phyloP scores from a whole-genome alignment of 1,284 basidiomycete species.

The Tylopilus orsonianus region DNA sequence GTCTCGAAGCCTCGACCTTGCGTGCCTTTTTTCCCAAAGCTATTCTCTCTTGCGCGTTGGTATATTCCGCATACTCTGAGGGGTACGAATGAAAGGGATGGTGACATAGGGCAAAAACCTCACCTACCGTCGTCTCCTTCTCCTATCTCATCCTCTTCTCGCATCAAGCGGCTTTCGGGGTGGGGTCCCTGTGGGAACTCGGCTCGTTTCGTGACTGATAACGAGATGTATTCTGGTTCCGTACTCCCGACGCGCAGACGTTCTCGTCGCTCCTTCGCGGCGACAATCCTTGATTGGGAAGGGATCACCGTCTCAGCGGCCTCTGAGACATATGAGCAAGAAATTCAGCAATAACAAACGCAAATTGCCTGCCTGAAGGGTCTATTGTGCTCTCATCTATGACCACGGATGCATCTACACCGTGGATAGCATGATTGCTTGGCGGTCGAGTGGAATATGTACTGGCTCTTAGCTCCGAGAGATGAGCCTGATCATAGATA shows the following conservation, averaged over 20 bases:
- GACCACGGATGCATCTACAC: constrained; percentile 56
- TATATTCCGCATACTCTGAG: constrained; percentile 85
- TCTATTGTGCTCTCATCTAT: constrained; percentile 41
- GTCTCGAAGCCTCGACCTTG: constrained; percentile 70
- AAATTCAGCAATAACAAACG: background rate
- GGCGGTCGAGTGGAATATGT: constrained; percentile 64
- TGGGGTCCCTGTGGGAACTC: constrained; percentile 73
- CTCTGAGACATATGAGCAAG: constrained; percentile 12
- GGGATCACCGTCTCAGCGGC: constrained; percentile 57
- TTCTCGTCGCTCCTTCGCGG: constrained; percentile 80
- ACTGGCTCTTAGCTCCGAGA: constrained; percentile 81
- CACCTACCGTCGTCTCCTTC: constrained; percentile 87
- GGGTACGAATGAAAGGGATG: constrained; percentile 11
- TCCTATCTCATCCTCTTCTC: constrained; percentile 92
- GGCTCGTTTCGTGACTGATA: constrained; percentile 62
- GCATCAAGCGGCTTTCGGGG: constrained; percentile 82
- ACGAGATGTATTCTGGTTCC: constrained; percentile 81
- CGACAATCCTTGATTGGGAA: constrained; percentile 71
- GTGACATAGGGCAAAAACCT: constrained; percentile 2
- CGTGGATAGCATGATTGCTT: constrained; percentile 40
- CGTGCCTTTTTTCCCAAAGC: constrained; percentile 85
- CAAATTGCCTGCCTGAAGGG: constrained; percentile 39
- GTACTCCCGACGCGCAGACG: constrained; percentile 48
- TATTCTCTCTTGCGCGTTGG: constrained; percentile 83
- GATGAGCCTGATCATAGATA: constrained; percentile 75